Base-by-base conservation (phyloP, 805 yeast species). In the Yamadazyma endophytica region DNA sequence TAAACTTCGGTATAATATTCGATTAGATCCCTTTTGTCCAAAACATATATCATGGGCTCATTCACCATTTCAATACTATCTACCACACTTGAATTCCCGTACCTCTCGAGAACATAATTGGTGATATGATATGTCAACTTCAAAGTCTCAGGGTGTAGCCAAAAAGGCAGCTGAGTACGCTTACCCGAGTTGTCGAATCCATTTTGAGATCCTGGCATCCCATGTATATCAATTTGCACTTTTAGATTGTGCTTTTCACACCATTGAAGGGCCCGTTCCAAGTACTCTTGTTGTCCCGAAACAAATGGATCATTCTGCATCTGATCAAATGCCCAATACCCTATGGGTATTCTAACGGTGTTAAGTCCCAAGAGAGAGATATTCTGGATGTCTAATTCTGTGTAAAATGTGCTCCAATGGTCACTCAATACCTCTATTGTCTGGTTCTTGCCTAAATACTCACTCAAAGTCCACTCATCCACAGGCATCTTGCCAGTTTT, bases 181-280 rank as follows among this genome's bases (percentile, higher is more conserved):
- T 68, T 54, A 2, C 94, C 94, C 9, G 85, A 77, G 46, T 84
- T 85, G 49, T 83, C 90, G 61, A 84, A 84, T n/a, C 94, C 94
- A 52, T 85, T 84, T 49, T 84, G 94, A 2, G 89, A 79, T 1
- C 92, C 94, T 6, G 94, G 92, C 18, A 73, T 78, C 9, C 90
- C 87, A 47, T 85, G 94, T 31, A 85, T 55, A 48, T 84, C 94
- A 30, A 85, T 56, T 78, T 83, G 79, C 4, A 79, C 81, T 35
- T 81, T 71, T 36, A 85, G 56, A 6, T 67, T 77, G 46, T 78
- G 55, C 24, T 63, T 61, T 11, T 70, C 53, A 13, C 83, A 78
- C 94, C 94, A 85, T 25, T 61, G 71, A 24, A 85, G 56, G 1
- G 86, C 84, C 32, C 70, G 54, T 26, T 79, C 75, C 39, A 85